Conservation (phyloP, 148 eudicot genomes). For the Vaccinium vitisidaea region DNA sequence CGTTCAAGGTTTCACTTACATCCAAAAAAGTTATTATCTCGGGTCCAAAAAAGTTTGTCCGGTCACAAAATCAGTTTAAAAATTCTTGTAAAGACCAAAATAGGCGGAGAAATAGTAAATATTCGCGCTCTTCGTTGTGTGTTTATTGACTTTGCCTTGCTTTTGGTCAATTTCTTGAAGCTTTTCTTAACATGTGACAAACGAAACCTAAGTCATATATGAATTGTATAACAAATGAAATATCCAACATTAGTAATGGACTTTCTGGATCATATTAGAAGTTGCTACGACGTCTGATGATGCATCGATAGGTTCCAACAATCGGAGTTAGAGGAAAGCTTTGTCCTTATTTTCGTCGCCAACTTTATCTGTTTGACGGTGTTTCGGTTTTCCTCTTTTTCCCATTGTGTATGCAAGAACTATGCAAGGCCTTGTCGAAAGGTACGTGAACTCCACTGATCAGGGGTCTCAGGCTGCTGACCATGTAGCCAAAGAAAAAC, state of each 20-base stretch:
- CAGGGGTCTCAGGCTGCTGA: conserved; percentile 27
- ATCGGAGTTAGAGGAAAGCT: not conserved
- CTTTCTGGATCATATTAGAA: not conserved
- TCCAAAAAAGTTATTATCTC: not conserved
- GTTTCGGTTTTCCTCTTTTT: not conserved
- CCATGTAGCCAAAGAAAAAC: conserved; percentile 36
- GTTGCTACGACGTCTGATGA: not conserved
- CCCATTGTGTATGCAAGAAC: conserved; percentile 29
- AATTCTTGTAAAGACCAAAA: not conserved
- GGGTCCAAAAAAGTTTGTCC: not conserved
- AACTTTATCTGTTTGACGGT: not conserved
- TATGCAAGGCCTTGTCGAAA: conserved; percentile 80
- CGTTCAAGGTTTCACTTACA: not conserved
- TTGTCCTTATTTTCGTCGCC: not conserved
- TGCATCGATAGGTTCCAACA: not conserved
- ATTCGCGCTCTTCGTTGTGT: not conserved
- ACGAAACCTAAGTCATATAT: not conserved
- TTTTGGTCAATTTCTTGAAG: not conserved
- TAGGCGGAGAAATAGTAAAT: not conserved
- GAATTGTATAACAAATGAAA: not conserved
- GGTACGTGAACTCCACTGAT: conserved; percentile 55
- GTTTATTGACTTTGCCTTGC: not conserved
- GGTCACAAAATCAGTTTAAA: not conserved
- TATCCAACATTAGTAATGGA: not conserved
- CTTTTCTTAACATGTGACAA: not conserved